Percentiles rank a stretch among this genome's conserved stretches.
Evolutionary conservation across 208 protist species (phyloP).

Genomic region (Crithidia expoeki): DNA sequence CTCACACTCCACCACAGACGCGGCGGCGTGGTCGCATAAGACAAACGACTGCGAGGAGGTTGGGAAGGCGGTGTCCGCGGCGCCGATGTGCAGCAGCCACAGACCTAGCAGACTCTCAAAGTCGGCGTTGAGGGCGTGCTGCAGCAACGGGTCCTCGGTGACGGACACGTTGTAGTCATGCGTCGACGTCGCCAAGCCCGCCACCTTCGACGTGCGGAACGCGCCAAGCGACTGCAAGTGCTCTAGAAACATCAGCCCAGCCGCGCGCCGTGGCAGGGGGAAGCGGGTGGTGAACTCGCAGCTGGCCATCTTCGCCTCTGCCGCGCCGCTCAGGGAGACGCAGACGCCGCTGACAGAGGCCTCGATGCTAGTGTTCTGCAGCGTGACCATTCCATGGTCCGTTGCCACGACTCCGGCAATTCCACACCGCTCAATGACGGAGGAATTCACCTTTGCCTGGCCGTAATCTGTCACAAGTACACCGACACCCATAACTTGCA

Average conservation of each 20-base stretch:
- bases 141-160: slow-evolving; percentile 7
- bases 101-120: slow-evolving; percentile 25
- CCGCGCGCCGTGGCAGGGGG: slow-evolving; percentile 8
- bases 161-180: slow-evolving; percentile 9
- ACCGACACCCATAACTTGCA: slow-evolving; percentile 39
- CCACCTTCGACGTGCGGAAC: background rate
- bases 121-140: slow-evolving; percentile 13
- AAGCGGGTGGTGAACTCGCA: slow-evolving; percentile 33
- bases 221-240: slow-evolving; percentile 10
- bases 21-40: slow-evolving; percentile 20
- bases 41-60: slow-evolving; percentile 40
- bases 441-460: slow-evolving; percentile 18
- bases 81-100: slow-evolving; percentile 21
- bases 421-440: slow-evolving; percentile 38
- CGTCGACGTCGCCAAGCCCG: background rate
- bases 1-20: slow-evolving; percentile 23
- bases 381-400: slow-evolving; percentile 21
- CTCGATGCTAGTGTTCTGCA: slow-evolving; percentile 39
- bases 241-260: slow-evolving; percentile 13
- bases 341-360: slow-evolving; percentile 36
- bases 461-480: slow-evolving; percentile 26
- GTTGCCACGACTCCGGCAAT: slow-evolving; percentile 31
- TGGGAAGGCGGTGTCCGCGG: slow-evolving; percentile 8
- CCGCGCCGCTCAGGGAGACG: slow-evolving; percentile 29
- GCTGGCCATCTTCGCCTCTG: slow-evolving; percentile 12